Conservation (phyloP, 129 eudicot species). For the Pittosporum tobira region DNA sequence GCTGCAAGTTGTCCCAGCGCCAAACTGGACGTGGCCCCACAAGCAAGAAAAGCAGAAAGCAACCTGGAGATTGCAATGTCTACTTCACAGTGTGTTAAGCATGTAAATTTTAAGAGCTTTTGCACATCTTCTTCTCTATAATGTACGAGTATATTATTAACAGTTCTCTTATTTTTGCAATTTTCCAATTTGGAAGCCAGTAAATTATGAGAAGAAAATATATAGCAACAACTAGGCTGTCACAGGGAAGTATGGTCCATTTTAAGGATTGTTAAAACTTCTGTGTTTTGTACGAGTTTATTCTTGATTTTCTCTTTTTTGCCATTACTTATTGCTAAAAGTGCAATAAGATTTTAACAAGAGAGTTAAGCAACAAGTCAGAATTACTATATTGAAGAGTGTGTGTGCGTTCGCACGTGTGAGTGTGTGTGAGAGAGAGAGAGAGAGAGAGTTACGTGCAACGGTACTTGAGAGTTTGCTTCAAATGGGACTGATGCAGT, state of each 20-base stretch:
- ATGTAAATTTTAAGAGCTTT: not conserved
- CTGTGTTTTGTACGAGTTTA: too few species aligned
- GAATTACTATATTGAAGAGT: not conserved
- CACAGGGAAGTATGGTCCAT: too few species aligned
- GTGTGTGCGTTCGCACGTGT: too few species aligned
- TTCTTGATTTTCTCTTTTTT: too few species aligned
- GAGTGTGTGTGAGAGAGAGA: not conserved
- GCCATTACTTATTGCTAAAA: too few species aligned
- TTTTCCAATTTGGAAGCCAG: not conserved
- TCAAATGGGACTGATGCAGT: slow-evolving; percentile 18
- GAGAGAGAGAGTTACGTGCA: slow-evolving; percentile 22
- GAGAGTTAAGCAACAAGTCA: not conserved
- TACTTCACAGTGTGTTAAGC: not conserved
- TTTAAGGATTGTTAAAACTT: too few species aligned
- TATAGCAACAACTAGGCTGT: not conserved
- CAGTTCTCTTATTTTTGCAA: not conserved
- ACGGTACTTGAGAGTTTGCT: slow-evolving; percentile 14
- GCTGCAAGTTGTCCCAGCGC: not conserved
- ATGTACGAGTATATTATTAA: not conserved
- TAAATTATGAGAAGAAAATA: not conserved
- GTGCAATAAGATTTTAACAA: not conserved
- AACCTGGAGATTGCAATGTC: too few species aligned
- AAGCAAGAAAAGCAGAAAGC: not conserved
- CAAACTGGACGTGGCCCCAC: not conserved
- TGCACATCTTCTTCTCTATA: not conserved